Percentiles rank a stretch among this genome's conserved stretches.
phyloP scores from a whole-genome alignment of 768 basidiomycete species.

The Trametes sanguinea region DNA sequence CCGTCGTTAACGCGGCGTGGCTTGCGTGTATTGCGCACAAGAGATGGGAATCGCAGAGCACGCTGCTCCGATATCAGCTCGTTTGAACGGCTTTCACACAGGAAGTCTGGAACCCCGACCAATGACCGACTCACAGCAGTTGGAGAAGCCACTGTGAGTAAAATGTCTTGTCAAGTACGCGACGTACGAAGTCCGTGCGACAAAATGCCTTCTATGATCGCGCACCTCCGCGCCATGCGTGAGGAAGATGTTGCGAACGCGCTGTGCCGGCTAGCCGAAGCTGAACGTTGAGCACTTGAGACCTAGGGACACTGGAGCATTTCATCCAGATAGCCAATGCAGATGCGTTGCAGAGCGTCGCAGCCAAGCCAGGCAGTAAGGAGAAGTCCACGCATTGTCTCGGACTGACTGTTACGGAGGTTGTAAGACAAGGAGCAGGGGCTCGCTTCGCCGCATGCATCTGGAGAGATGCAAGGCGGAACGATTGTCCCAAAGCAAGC shows the following conservation, averaged over 20 bases:
- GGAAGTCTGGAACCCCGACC: slow-evolving; percentile 13
- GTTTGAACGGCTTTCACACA: slow-evolving; percentile 18
- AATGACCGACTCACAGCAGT: slow-evolving; percentile 17
- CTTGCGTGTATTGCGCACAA: slow-evolving; percentile 13
- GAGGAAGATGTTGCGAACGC: background rate
- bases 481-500: slow-evolving; percentile 5
- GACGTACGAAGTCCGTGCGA: slow-evolving; percentile 21
- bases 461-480: slow-evolving; percentile 9
- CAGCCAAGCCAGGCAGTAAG: background rate
- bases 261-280: slow-evolving; percentile 10
- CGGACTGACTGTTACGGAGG: background rate
- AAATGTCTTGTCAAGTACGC: slow-evolving; percentile 17
- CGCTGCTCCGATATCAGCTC: slow-evolving; percentile 18
- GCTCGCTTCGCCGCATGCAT: background rate
- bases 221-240: slow-evolving; percentile 9
- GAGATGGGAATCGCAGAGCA: slow-evolving; percentile 15
- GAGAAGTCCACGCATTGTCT: background rate
- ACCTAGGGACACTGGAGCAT: background rate
- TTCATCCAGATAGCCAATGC: background rate
- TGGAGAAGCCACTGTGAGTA: slow-evolving; percentile 20
- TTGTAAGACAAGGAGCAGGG: background rate
- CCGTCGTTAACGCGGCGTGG: slow-evolving; percentile 17
- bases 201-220: slow-evolving; percentile 18
- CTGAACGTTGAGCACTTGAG: slow-evolving; percentile 1
- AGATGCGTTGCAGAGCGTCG: background rate